These are phyloP conservation scores for Ceratonia siliqua DNA, from an alignment of 306 rosid species.

Conservation along the genomic window DNA sequence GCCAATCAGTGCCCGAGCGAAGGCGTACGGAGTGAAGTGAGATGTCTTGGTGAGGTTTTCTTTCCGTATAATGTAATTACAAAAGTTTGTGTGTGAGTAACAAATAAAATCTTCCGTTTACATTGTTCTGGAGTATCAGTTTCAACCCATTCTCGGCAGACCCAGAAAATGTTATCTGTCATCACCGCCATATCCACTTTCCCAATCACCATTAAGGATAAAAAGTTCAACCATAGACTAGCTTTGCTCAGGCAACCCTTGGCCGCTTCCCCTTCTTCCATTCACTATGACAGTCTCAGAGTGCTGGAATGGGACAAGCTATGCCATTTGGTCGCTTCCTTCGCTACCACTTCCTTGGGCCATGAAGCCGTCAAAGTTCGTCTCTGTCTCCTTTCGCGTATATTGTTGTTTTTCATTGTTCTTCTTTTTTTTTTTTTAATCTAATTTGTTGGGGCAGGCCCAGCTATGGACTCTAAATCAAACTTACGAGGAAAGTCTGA, in stretches of 20 bases:
- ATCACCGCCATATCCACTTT: slow-evolving; percentile 29
- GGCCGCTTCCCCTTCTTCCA: slow-evolving; percentile 43
- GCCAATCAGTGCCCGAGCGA: too few relatives aligned
- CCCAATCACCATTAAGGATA: slow-evolving; percentile 23
- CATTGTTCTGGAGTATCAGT: not conserved
- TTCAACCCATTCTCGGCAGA: not conserved
- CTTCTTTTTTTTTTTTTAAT: not conserved
- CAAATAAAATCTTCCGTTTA: too few relatives aligned
- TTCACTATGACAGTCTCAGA: slow-evolving; percentile 69
- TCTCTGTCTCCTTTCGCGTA: not conserved
- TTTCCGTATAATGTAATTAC: too few relatives aligned
- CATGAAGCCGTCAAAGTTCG: slow-evolving; percentile 71
- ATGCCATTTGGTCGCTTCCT: slow-evolving; percentile 79
- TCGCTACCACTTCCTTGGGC: slow-evolving; percentile 81
- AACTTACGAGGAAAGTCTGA: slow-evolving; percentile 70
- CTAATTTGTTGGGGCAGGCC: slow-evolving; percentile 39
- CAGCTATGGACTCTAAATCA: slow-evolving; percentile 68
- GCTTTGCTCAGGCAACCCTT: slow-evolving; percentile 32
- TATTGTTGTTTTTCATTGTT: not conserved
- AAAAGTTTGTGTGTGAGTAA: too few relatives aligned
- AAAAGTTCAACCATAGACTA: slow-evolving; percentile 29
- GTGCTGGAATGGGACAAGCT: slow-evolving; percentile 91
- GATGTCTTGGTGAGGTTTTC: too few relatives aligned
- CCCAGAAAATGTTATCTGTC: slow-evolving; percentile 46
- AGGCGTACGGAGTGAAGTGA: too few relatives aligned